Evolutionary conservation across 2,329 filamentous ascomycete species (phyloP).

Genomic region (Macroventuria anomochaeta): DNA sequence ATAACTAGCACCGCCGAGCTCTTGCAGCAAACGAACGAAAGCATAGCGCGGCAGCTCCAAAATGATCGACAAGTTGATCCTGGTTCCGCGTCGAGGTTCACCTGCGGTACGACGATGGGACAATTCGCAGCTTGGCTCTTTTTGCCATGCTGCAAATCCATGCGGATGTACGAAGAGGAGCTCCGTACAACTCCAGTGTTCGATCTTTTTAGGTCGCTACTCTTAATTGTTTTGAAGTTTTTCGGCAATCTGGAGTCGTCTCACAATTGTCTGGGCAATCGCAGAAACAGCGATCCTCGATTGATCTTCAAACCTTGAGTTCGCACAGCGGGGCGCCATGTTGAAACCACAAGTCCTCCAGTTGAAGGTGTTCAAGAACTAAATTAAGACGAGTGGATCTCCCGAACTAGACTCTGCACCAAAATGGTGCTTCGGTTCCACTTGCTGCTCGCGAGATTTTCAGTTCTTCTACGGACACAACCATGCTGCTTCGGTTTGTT

Average conservation of each 20-base stretch:
- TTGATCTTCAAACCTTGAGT: constrained; percentile 2
- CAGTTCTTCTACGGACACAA: constrained; percentile 1
- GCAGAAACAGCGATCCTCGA: background rate
- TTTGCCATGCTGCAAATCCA: background rate
- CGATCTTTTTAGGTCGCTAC: background rate
- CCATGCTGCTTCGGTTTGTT: background rate
- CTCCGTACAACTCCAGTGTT: background rate
- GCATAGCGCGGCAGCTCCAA: constrained; percentile 1
- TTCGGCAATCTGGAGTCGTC: background rate
- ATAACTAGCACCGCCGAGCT: background rate
- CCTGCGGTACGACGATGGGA: background rate
- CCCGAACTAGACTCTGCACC: background rate
- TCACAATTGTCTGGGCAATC: constrained; percentile 1
- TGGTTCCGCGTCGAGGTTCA: background rate
- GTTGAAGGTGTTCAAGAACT: background rate
- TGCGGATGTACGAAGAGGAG: background rate
- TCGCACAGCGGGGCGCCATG: background rate
- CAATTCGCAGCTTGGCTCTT: background rate
- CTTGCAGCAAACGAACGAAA: background rate
- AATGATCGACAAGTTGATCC: constrained; percentile 1
- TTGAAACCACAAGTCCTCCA: background rate
- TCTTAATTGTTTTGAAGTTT: background rate
- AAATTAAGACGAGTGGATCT: background rate
- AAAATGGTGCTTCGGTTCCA: background rate
- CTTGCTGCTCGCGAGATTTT: background rate